phyloP scores from a whole-genome alignment of 2,329 filamentous ascomycete species.

The Chalaropsis ovoidea region DNA sequence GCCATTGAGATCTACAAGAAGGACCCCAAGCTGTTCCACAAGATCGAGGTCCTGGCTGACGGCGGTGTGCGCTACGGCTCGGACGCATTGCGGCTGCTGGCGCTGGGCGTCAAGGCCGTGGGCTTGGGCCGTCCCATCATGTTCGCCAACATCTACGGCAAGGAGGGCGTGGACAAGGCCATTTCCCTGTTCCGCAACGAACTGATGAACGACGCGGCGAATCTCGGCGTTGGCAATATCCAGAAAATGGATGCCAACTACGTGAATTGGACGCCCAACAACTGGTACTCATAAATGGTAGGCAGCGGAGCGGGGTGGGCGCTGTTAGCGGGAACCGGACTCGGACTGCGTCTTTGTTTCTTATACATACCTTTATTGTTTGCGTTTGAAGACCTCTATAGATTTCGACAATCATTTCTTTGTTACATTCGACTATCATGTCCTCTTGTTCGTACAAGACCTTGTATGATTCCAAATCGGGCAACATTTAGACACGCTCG shows the following conservation, averaged over 20 bases:
- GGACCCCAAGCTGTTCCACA: constrained; percentile 29
- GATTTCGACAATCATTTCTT: neutral
- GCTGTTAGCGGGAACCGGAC: neutral
- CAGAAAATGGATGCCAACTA: constrained; percentile 31
- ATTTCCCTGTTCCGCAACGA: constrained; percentile 42
- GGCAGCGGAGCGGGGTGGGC: neutral
- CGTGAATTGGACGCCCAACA: constrained; percentile 31
- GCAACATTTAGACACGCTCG: neutral
- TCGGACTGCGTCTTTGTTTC: neutral
- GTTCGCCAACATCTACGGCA: constrained; percentile 40
- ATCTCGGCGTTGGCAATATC: constrained; percentile 36
- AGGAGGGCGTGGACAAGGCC: constrained; percentile 39
- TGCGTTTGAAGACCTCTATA: neutral
- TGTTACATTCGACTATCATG: neutral
- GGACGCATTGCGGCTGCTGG: constrained; percentile 38
- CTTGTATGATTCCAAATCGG: neutral
- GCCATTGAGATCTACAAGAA: constrained; percentile 30
- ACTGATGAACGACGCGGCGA: constrained; percentile 38
- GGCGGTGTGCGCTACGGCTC: constrained; percentile 38
- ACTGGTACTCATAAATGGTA: constrained; percentile 27
- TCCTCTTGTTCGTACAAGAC: too few relatives aligned
- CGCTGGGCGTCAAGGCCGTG: constrained; percentile 37
- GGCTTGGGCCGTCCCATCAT: constrained; percentile 38
- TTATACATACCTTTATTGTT: neutral
- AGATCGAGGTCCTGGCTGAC: constrained; percentile 31